These are phyloP conservation scores for Pugionium cornutum DNA, from an alignment of 345 rosid species.

Conservation along the genomic window DNA sequence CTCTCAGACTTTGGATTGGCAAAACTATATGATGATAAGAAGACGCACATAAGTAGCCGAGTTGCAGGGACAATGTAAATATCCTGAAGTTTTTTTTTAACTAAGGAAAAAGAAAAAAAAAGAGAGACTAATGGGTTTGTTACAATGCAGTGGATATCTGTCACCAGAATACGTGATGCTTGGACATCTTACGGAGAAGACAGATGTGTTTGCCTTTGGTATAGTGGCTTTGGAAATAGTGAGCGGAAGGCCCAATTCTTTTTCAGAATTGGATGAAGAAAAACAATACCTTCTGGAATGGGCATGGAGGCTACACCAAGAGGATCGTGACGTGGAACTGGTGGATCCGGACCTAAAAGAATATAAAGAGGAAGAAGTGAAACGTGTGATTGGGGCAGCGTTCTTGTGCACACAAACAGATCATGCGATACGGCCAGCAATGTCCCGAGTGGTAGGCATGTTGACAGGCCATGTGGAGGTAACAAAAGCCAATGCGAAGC, in stretches of 20 bases:
- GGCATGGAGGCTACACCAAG: constrained; percentile 66
- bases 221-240: constrained; percentile 61
- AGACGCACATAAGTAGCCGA: constrained; percentile 49
- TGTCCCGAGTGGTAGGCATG: constrained; percentile 55
- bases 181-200: constrained; percentile 73
- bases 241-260: constrained; percentile 70
- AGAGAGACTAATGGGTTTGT: background rate
- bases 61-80: constrained; percentile 51
- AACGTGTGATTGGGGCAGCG: constrained; percentile 50
- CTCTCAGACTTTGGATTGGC: constrained; percentile 55
- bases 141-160: constrained; percentile 56
- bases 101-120: too few species aligned
- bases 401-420: constrained; percentile 51
- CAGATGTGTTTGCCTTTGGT: constrained; percentile 70
- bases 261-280: constrained; percentile 47
- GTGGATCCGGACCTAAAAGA: constrained; percentile 45
- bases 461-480: constrained; percentile 55
- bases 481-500: constrained; percentile 42
- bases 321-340: constrained; percentile 39
- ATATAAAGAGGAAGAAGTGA: constrained; percentile 46
- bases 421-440: constrained; percentile 41
- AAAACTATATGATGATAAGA: constrained; percentile 47
- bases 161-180: constrained; percentile 80
- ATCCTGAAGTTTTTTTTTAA: background rate
- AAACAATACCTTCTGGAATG: constrained; percentile 69